Evolutionary conservation across 2,329 filamentous ascomycete species (phyloP), one percentile per base, ranked within the genome.

Genomic region (Verticillium zaregamsianum): DNA sequence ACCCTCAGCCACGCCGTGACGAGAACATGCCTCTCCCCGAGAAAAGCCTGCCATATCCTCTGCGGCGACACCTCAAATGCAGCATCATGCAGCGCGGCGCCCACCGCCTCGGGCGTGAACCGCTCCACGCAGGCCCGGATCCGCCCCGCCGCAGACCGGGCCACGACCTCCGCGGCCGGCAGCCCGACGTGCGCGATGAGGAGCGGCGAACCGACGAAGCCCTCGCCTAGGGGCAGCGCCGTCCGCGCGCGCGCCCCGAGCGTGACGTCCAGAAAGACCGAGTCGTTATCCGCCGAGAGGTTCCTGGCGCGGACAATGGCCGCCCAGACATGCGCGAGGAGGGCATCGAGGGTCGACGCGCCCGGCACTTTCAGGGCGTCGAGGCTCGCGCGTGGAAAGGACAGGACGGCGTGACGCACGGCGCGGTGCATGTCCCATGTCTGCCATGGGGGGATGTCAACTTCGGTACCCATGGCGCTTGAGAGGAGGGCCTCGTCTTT

Each of bases 271-370:
- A 80, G 62, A 61, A 76, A 77, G 5, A 79, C 74, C 1, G 66
- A 63, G 1, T 73, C 72, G 2, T 68, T 61, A 5, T 59, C 52
- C 2, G 67, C 55, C 4, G 67, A 61, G 1, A 69, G 68, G 5
- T 66, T 64, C 1, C 79, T 73, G 1, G 80, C 77, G 7, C 74
- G 74, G 61, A 75, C 79, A 61, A 83, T 76, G 0, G 73, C 66
- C 2, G 72, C 70, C 78, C 78, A 83, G 17, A 82, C 62, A 61
- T 83, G 79, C 0, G 79, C 80, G 5, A 83, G 66, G 1, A 80
- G 64, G 0, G 78, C 75, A 55, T 83, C 81, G 14, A 78, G 76
- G 39, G 77, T 74, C 7, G 77, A 80, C 1, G 65, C 65, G 1
- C 64, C 59, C 11, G 63, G 57, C 1, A 81, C 63, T 59, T 80